Conservation (phyloP, 2,329 filamentous ascomycete species). For the Aaosphaeria pasadenensis region DNA sequence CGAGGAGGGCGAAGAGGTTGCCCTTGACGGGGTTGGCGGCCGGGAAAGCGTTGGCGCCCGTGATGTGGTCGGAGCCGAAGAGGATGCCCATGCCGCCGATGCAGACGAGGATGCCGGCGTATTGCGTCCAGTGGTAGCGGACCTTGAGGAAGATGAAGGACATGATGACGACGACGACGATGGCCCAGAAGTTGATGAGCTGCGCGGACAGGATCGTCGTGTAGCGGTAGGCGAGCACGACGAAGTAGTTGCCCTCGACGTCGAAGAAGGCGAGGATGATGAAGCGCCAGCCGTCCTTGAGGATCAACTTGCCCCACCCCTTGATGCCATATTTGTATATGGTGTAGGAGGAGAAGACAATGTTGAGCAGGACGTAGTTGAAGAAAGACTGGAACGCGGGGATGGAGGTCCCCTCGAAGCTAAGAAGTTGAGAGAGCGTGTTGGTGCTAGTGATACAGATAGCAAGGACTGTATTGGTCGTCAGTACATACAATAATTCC, state of each 20-base stretch:
- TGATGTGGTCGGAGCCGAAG: slow-evolving; percentile 83
- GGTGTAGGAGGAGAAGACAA: slow-evolving; percentile 78
- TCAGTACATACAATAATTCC: no score
- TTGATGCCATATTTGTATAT: slow-evolving; percentile 75
- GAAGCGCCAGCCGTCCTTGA: slow-evolving; percentile 82
- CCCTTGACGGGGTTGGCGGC: slow-evolving; percentile 77
- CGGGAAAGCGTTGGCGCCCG: slow-evolving; percentile 66
- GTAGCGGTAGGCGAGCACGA: slow-evolving; percentile 84
- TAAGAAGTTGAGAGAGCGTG: slow-evolving; percentile 80
- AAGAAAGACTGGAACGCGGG: slow-evolving; percentile 95
- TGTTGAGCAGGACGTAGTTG: slow-evolving; percentile 81
- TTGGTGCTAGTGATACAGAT: slow-evolving; percentile 91
- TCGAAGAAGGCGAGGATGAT: slow-evolving; percentile 90
- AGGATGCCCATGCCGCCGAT: slow-evolving; percentile 88
- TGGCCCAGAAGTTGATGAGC: slow-evolving; percentile 98
- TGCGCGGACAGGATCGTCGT: slow-evolving; percentile 91
- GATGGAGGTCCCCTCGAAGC: slow-evolving; percentile 67
- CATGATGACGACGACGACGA: slow-evolving; percentile 83
- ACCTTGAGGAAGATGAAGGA: slow-evolving; percentile 82
- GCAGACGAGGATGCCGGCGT: slow-evolving; percentile 82
- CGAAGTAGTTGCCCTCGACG: slow-evolving; percentile 97
- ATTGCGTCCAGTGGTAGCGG: slow-evolving; percentile 84
- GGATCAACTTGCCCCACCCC: slow-evolving; percentile 63
- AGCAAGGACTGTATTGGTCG: slow-evolving; percentile 35
- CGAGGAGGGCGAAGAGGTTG: slow-evolving; percentile 85